Conservation (phyloP, 2,329 filamentous ascomycete species). For the Botrytis deweyae region DNA sequence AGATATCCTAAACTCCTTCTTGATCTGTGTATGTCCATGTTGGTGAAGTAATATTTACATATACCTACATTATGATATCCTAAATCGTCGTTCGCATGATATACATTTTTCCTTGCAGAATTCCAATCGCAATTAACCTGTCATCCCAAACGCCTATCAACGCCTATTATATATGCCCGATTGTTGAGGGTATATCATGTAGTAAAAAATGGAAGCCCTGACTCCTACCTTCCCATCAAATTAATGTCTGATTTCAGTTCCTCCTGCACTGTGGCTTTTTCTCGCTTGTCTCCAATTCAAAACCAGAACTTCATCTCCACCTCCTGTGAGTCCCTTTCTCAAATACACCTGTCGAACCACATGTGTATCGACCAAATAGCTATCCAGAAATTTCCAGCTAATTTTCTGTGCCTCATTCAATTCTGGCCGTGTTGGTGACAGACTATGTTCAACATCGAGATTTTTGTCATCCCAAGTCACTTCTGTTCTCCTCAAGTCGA, state of each 20-base stretch:
- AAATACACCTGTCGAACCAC: slow-evolving; percentile 35
- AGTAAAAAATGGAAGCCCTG: neutral
- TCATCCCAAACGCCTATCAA: neutral
- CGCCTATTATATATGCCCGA: neutral
- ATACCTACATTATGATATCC: slow-evolving; percentile 13
- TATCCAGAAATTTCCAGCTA: slow-evolving; percentile 57
- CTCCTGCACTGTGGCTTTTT: neutral
- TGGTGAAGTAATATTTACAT: neutral
- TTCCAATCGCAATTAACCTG: neutral
- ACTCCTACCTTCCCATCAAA: neutral
- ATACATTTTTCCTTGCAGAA: no score
- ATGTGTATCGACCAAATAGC: slow-evolving; percentile 39
- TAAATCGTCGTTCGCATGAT: slow-evolving; percentile 3
- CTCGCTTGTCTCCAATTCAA: slow-evolving; percentile 32
- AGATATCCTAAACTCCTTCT: neutral
- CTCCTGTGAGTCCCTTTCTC: slow-evolving; percentile 24
- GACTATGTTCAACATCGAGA: slow-evolving; percentile 50
- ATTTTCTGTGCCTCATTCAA: slow-evolving; percentile 54
- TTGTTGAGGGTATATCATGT: neutral
- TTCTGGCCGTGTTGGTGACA: slow-evolving; percentile 51
- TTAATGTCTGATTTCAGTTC: neutral
- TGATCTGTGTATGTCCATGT: neutral
- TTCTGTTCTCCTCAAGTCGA: slow-evolving; percentile 42
- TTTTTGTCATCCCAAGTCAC: slow-evolving; percentile 42
- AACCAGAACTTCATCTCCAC: slow-evolving; percentile 33